Evolutionary conservation across 495 filamentous ascomycete species (phyloP).

Genomic region (Aeminium ludgeri): DNA sequence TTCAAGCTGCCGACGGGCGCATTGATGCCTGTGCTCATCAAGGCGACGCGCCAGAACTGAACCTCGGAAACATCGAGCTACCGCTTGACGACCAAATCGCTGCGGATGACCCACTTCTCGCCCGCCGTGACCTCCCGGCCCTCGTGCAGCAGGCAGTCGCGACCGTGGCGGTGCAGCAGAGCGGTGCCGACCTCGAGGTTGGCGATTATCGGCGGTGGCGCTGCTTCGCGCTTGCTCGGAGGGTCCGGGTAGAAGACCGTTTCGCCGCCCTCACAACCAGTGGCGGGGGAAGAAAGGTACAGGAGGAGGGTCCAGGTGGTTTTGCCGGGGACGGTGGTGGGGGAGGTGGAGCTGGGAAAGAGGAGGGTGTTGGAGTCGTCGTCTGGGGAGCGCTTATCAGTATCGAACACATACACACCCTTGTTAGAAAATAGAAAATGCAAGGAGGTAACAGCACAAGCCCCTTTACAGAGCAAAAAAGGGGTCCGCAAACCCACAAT

Average conservation of each 20-base stretch:
- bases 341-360: constrained; percentile 29
- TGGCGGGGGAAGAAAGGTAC: constrained; percentile 56
- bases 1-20: constrained; percentile 22
- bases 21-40: constrained; percentile 24
- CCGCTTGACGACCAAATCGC: constrained; percentile 60
- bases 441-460: no score
- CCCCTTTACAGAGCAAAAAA: no score
- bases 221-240: constrained; percentile 33
- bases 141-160: constrained; percentile 81
- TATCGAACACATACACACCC: background rate
- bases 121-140: constrained; percentile 60
- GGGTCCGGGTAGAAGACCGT: constrained; percentile 77
- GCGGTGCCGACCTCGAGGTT: constrained; percentile 65
- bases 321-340: constrained; percentile 35
- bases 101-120: constrained; percentile 87
- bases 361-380: constrained; percentile 60
- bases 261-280: constrained; percentile 63
- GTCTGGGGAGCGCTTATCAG: constrained; percentile 30
- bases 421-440: background rate
- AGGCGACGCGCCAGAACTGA: constrained; percentile 17
- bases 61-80: constrained; percentile 13
- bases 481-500: constrained; percentile 69
- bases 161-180: constrained; percentile 75
- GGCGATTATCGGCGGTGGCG: constrained; percentile 37
- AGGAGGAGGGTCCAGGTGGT: constrained; percentile 90